These are phyloP conservation scores for Tuber melanosporum DNA, from an alignment of 495 filamentous ascomycete species.

Conservation along the genomic window DNA sequence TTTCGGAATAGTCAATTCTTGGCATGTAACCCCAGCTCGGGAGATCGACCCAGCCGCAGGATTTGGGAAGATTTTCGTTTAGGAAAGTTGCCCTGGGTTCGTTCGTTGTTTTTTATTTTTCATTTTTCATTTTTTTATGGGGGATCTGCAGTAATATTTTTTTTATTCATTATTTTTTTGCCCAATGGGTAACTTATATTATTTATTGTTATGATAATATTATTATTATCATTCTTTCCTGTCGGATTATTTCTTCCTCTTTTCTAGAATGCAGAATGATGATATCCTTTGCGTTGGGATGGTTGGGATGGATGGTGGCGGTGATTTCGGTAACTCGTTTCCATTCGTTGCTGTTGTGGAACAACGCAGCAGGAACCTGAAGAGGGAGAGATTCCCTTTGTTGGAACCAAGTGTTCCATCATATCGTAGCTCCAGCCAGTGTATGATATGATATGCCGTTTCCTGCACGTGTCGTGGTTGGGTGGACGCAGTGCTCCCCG, in stretches of 20 bases:
- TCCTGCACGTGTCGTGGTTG: not conserved
- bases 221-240: not conserved
- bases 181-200: not conserved
- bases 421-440: not conserved
- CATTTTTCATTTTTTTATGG: too few species aligned
- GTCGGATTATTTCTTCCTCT: not conserved
- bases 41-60: constrained; percentile 2
- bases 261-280: not conserved
- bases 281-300: not conserved
- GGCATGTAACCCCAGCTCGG: not conserved
- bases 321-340: not conserved
- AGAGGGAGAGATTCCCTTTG: not conserved
- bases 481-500: constrained; percentile 2
- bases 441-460: not conserved
- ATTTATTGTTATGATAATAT: too few species aligned
- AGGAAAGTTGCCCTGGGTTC: not conserved
- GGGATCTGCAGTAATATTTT: too few species aligned
- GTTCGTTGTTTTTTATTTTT: not conserved
- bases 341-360: not conserved
- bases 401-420: constrained; percentile 1
- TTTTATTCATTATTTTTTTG: too few species aligned
- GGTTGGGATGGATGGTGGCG: not conserved
- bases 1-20: not conserved
- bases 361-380: not conserved
- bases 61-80: not conserved